Evolutionary conservation across 2,329 filamentous ascomycete species (phyloP).

Genomic region (Penicillium sp.): DNA sequence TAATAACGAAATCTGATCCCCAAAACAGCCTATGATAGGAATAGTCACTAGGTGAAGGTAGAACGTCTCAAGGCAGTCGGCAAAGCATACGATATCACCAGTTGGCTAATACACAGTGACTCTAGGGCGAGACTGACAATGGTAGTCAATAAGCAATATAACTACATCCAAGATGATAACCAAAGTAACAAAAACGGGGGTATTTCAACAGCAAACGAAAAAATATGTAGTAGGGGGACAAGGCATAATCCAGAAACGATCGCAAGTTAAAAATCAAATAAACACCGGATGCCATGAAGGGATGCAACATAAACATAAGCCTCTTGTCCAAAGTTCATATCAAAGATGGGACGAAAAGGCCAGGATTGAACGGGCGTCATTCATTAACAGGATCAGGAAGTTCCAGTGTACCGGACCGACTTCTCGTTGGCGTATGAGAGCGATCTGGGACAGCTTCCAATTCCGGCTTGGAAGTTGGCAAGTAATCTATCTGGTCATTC

Average conservation of each 20-base stretch:
- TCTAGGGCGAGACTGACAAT: constrained; percentile 24
- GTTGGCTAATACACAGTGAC: constrained; percentile 31
- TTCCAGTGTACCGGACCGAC: constrained; percentile 29
- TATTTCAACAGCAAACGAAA: constrained; percentile 16
- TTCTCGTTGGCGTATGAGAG: constrained; percentile 25
- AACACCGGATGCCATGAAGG: constrained; percentile 25
- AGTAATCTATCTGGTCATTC: constrained; percentile 28
- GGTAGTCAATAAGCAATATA: constrained; percentile 12
- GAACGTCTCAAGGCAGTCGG: not conserved
- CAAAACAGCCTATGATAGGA: not conserved
- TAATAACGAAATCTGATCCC: not conserved
- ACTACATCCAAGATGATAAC: constrained; percentile 18
- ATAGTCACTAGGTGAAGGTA: not conserved
- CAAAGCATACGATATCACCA: constrained; percentile 7
- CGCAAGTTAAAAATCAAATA: constrained; percentile 12
- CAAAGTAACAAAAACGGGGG: constrained; percentile 17
- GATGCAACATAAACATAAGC: constrained; percentile 23
- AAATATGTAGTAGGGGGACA: constrained; percentile 3
- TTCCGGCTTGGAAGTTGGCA: constrained; percentile 36
- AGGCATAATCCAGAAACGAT: constrained; percentile 1
- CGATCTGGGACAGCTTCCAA: constrained; percentile 30
- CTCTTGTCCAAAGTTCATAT: constrained; percentile 22
- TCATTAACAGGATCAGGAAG: constrained; percentile 33
- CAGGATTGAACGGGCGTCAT: constrained; percentile 16
- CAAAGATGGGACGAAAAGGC: not conserved